Evolutionary conservation across 257 asterid genomes (phyloP).

Genomic region (Rauvolfia tetraphylla): DNA sequence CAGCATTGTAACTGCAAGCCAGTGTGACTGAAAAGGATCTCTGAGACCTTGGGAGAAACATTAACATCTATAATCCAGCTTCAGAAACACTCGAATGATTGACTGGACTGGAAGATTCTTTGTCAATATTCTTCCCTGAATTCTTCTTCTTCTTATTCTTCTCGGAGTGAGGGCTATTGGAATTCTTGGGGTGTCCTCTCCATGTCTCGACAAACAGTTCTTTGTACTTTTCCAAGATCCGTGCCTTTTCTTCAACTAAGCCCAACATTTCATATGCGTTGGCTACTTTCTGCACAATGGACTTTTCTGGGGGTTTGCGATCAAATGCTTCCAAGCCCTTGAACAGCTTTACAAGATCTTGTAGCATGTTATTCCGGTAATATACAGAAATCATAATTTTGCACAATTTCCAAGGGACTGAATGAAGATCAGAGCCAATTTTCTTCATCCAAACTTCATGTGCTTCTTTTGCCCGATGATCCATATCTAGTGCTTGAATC

Average conservation of each 20-base stretch:
- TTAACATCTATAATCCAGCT: neutral
- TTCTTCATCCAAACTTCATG: slow-evolving; percentile 72
- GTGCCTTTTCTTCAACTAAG: slow-evolving; percentile 56
- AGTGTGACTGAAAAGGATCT: neutral
- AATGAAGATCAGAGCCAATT: slow-evolving; percentile 63
- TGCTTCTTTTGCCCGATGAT: slow-evolving; percentile 66
- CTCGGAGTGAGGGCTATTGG: neutral
- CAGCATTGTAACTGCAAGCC: neutral
- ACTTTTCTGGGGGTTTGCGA: slow-evolving; percentile 76
- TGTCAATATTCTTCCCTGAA: neutral
- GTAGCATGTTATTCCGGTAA: slow-evolving; percentile 64
- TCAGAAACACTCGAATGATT: slow-evolving; percentile 1
- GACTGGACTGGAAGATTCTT: neutral
- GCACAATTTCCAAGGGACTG: slow-evolving; percentile 80
- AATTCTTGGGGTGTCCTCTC: slow-evolving; percentile 12
- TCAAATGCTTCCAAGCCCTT: slow-evolving; percentile 72
- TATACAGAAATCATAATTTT: slow-evolving; percentile 70
- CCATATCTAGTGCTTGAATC: slow-evolving; percentile 82
- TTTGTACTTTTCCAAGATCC: slow-evolving; percentile 63
- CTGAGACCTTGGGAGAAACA: neutral
- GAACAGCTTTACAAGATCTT: slow-evolving; percentile 73
- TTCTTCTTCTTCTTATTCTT: slow-evolving; percentile 9
- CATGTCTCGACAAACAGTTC: slow-evolving; percentile 40
- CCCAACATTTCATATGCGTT: slow-evolving; percentile 73
- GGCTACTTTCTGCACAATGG: slow-evolving; percentile 67